Conservation (phyloP, 306 rosid genomes). For the Quercus wislizeni region DNA sequence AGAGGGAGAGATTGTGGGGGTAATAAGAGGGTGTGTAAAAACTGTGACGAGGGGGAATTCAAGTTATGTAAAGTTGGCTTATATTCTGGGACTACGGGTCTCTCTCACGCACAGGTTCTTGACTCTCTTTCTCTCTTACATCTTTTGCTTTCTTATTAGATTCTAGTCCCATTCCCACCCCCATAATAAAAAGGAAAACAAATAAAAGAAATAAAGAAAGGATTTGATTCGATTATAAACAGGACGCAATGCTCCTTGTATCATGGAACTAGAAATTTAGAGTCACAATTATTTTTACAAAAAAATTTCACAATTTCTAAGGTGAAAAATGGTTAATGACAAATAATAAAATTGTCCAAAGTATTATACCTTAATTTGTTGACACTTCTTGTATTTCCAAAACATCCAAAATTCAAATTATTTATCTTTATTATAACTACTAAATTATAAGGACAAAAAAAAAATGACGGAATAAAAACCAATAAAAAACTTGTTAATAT, state of each 20-base stretch:
- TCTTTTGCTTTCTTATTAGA: constrained; percentile 17
- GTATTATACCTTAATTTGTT: too few species aligned
- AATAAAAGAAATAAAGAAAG: constrained; percentile 16
- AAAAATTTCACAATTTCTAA: too few species aligned
- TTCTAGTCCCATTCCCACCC: constrained; percentile 30
- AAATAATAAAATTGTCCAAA: too few species aligned
- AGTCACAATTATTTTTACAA: too few species aligned
- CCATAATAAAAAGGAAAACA: neutral
- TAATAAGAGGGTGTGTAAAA: constrained; percentile 86
- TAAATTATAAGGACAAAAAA: too few species aligned
- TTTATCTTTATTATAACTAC: too few species aligned
- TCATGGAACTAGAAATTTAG: constrained; percentile 21
- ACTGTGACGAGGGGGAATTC: constrained; percentile 64
- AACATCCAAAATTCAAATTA: too few species aligned
- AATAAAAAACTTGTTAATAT: too few species aligned
- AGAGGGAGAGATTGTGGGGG: constrained; percentile 67
- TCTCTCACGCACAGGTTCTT: constrained; percentile 72
- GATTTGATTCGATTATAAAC: constrained; percentile 66
- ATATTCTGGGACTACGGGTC: constrained; percentile 88
- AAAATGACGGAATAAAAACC: too few species aligned
- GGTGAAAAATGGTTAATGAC: too few species aligned
- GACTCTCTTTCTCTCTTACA: constrained; percentile 15
- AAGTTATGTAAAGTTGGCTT: constrained; percentile 59
- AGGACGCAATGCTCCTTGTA: constrained; percentile 54
- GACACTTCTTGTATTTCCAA: too few species aligned